These are phyloP conservation scores for grape (Vitis vinifera) DNA, from an alignment of 164 flowering plant genomes.

Conservation along the genomic window ASM3070453v1 NC_081813.1:2734001-2734500, in stretches of 20 bases:
- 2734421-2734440: conserved; percentile 31
- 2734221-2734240: too few species aligned
- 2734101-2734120: conserved; percentile 28
- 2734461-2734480: conserved; percentile 34
- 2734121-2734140: conserved; percentile 32
- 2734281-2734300: conserved; percentile 26
- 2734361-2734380: too few species aligned
- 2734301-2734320: conserved; percentile 37
- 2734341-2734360: too few species aligned
- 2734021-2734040: conserved; percentile 21
- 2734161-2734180: too few species aligned
- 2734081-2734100: conserved; percentile 25
- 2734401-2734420: conserved; percentile 30
- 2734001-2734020: too few species aligned
- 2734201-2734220: too few species aligned
- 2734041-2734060: conserved; percentile 26
- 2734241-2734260: too few species aligned
- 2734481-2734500: conserved; percentile 24
- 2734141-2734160: conserved; percentile 13
- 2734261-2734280: conserved; percentile 19
- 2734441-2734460: conserved; percentile 34
- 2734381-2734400: not conserved
- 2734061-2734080: conserved; percentile 26
- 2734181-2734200: too few species aligned
- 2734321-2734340: too few species aligned